Conservation (phyloP, 2,329 filamentous ascomycete genomes). For the Beauveria sp. region DNA sequence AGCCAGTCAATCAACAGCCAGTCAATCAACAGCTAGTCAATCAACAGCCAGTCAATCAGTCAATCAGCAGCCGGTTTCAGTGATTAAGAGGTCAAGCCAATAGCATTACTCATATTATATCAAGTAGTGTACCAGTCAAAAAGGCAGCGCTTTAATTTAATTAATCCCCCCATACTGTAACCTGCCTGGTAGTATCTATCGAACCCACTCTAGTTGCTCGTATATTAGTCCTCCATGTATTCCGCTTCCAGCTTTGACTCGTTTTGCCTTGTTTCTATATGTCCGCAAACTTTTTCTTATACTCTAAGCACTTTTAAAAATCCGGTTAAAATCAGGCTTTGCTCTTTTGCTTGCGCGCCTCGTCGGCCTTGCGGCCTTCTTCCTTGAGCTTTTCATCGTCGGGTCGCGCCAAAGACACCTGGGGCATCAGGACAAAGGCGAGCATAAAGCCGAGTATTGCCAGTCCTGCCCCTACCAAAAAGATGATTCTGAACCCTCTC, state of each 20-base stretch:
- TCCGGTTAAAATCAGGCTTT: neutral
- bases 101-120: no score
- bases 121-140: no score
- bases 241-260: neutral
- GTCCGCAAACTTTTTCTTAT: neutral
- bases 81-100: no score
- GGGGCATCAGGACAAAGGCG: slow-evolving; percentile 32
- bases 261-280: neutral
- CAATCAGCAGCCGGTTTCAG: no score
- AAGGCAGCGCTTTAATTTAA: no score
- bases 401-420: slow-evolving; percentile 28
- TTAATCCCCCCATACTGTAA: no score
- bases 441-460: slow-evolving; percentile 28
- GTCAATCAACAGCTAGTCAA: no score
- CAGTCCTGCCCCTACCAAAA: slow-evolving; percentile 28
- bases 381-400: slow-evolving; percentile 31
- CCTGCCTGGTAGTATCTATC: no score
- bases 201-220: no score
- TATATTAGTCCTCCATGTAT: no score
- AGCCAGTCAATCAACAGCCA: no score
- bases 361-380: slow-evolving; percentile 19
- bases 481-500: slow-evolving; percentile 29
- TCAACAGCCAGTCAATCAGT: no score
- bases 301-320: neutral
- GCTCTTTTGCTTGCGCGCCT: slow-evolving; percentile 7